Percentiles rank a stretch among this genome's conserved stretches.
Evolutionary conservation across 2,329 filamentous ascomycete species (phyloP).

Genomic region (Parastagonospora avenae): DNA sequence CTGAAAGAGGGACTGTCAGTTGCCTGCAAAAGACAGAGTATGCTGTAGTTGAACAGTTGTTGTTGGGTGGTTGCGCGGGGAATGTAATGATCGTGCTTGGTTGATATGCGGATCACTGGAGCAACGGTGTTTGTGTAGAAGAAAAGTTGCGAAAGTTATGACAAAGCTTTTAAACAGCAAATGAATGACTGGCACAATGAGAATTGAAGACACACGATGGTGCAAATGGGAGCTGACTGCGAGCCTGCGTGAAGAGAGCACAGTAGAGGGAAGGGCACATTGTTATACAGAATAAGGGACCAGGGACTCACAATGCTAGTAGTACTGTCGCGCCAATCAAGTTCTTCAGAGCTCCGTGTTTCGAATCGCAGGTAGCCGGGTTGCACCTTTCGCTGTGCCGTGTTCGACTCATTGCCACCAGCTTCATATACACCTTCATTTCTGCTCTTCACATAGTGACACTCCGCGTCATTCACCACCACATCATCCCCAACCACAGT

Average conservation of each 20-base stretch:
- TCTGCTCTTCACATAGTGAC: slow-evolving; percentile 25
- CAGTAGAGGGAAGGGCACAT: slow-evolving; percentile 27
- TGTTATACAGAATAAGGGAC: slow-evolving; percentile 35
- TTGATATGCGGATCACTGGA: no score
- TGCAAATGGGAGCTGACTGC: slow-evolving; percentile 31
- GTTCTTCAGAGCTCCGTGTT: slow-evolving; percentile 40
- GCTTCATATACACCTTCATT: slow-evolving; percentile 38
- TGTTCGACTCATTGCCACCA: slow-evolving; percentile 23
- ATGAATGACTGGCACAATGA: slow-evolving; percentile 39
- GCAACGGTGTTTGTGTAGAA: slow-evolving; percentile 9
- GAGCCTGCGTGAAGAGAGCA: slow-evolving; percentile 40
- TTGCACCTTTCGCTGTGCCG: slow-evolving; percentile 35
- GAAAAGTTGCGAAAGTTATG: slow-evolving; percentile 17
- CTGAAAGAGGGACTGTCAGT: slow-evolving; percentile 34
- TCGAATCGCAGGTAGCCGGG: slow-evolving; percentile 40
- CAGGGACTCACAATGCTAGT: slow-evolving; percentile 33
- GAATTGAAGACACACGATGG: slow-evolving; percentile 35
- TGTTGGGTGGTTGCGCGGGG: background rate
- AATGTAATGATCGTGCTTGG: no score
- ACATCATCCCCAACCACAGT: slow-evolving; percentile 19
- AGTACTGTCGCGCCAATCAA: slow-evolving; percentile 35
- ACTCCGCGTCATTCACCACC: slow-evolving; percentile 26
- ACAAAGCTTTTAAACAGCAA: slow-evolving; percentile 23
- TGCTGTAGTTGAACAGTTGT: slow-evolving; percentile 7
- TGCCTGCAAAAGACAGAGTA: slow-evolving; percentile 33